A percentile compares a stretch with the other conserved stretches of the same genome.
Conservation (phyloP, 441 rosid species). For the Dalechampia spathulata region DNA sequence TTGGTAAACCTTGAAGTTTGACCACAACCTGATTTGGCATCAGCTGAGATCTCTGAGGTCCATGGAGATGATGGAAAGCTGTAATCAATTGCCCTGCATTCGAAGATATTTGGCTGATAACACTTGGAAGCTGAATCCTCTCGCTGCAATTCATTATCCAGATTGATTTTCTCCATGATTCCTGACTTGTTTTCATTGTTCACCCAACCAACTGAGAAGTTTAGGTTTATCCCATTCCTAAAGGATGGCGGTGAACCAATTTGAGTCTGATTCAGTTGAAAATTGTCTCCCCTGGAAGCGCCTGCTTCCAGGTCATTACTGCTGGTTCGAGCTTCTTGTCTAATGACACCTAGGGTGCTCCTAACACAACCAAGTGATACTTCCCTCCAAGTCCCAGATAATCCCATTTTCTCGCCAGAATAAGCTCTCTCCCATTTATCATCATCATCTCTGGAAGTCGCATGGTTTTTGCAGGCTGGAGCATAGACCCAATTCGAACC, state of each 20-base stretch:
- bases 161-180: not conserved
- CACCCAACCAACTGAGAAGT: conserved; percentile 3
- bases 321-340: conserved; percentile 7
- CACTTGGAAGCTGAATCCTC: conserved; percentile 1
- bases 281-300: conserved; percentile 3
- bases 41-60: not conserved
- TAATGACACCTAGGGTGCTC: conserved; percentile 1
- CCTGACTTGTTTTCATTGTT: conserved; percentile 1
- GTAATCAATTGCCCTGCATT: not conserved
- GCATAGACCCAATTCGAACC: conserved; percentile 8
- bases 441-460: conserved; percentile 7
- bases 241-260: conserved; percentile 2
- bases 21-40: conserved; percentile 11
- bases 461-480: conserved; percentile 10
- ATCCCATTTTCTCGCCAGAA: not conserved
- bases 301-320: conserved; percentile 1
- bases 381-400: not conserved
- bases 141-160: not conserved
- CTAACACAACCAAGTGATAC: not conserved
- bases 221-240: not conserved
- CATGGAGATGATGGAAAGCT: conserved; percentile 7
- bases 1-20: not conserved
- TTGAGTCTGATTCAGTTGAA: conserved; percentile 2
- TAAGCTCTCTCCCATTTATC: conserved; percentile 7
- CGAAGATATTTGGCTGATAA: conserved; percentile 2